Evolutionary conservation across 129 eudicot species (phyloP), one percentile per base, ranked within the genome.

Genomic region (Mikania micrantha): DNA sequence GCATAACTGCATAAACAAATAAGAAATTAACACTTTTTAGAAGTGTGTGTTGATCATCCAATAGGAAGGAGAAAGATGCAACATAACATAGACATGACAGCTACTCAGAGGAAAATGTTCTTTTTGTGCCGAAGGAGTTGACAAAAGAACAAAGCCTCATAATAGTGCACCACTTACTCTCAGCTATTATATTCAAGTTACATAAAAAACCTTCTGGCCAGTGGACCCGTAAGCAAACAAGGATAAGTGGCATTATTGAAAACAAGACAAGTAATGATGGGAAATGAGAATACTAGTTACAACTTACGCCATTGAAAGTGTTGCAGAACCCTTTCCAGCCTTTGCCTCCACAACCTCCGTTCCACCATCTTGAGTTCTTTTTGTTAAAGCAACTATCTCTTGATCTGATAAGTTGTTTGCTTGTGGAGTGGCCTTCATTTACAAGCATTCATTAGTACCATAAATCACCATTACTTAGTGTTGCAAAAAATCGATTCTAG

Each of bases 311-410:
- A 94, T 94, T 24, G 99, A 94, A 49, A 94, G 95, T 36, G 99
- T 94, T 56, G 99, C 99, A 8, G 99, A 94, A 62, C 99, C 99
- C 87, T 94, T 94, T 81, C 99, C 99, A 73, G 99, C 99, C 83
- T 94, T 94, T 9, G 99, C 99, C 71, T 90, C 95, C 60, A 94
- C 99, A 78, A 94, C 99, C 72, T 94, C 97, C 5, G 99, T 94
- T 75, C 99, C 99, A 73, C 99, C 99, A 74, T 94, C 95, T 78
- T 94, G 99, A 39, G 99, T 94, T 72, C 97, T 71, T 70, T 85
- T 87, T 32, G 99, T 94, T 54, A 94, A 83, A 77, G 95, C 94
- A 57, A 66, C 82, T 50, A 94, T 80, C 4, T 77, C 83, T 31
- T 87, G 88, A 17, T 79, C 75, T 9, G 95, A 74, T 60, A 94